Conservation (phyloP, 2,329 filamentous ascomycete species). For the Ilyonectria destructans region DNA sequence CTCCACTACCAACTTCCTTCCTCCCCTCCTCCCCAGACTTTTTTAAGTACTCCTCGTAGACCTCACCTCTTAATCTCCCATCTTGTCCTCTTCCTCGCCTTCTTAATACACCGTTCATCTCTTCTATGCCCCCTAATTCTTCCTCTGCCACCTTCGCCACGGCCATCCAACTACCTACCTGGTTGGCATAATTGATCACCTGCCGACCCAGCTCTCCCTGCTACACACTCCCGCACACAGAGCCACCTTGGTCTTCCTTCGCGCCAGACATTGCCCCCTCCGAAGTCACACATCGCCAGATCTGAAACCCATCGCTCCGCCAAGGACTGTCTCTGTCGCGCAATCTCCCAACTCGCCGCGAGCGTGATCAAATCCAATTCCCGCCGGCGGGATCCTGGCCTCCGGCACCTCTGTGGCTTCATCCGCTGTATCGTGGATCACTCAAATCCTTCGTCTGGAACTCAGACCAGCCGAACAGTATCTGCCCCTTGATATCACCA, state of each 20-base stretch:
- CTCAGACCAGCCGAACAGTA: conserved; percentile 24
- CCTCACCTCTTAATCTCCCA: conserved; percentile 17
- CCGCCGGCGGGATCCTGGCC: conserved; percentile 15
- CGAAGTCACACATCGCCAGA: background rate
- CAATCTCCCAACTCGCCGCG: conserved; percentile 4
- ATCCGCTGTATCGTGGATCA: conserved; percentile 10
- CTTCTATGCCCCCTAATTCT: conserved; percentile 16
- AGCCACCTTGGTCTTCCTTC: background rate
- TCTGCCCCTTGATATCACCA: background rate
- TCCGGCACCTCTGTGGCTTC: background rate
- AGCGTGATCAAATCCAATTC: conserved; percentile 11
- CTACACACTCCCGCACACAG: background rate
- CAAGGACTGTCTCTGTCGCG: conserved; percentile 12
- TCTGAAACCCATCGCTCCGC: background rate
- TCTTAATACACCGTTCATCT: conserved; percentile 25
- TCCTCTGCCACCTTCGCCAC: background rate
- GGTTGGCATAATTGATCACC: conserved; percentile 12
- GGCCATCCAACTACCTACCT: background rate
- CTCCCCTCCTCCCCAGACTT: conserved; percentile 16
- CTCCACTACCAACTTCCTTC: conserved; percentile 25
- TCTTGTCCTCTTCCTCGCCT: background rate
- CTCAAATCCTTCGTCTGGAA: conserved; percentile 28
- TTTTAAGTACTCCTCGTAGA: conserved; percentile 14
- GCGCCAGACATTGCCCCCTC: conserved; percentile 2
- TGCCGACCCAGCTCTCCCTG: conserved; percentile 7